Evolutionary conservation across 2,329 filamentous ascomycete species (phyloP), one percentile per base, ranked within the genome.

Genomic region (Exophiala sp.): DNA sequence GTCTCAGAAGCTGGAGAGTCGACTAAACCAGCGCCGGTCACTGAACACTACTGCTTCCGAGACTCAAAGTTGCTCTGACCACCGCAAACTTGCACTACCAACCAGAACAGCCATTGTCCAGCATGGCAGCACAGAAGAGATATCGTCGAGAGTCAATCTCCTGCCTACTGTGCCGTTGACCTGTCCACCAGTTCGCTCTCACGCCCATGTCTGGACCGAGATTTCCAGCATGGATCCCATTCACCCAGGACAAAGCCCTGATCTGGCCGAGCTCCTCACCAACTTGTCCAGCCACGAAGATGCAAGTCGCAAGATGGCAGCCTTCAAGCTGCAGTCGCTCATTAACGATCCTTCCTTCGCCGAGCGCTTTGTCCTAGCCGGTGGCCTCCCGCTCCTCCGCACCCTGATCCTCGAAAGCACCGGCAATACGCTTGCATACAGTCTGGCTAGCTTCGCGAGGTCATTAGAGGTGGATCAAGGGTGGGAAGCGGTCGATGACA

Each of bases 341-440:
- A 95, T 98, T 69, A 91, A 90, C 66, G 93, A 98, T 70, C 91
- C 91, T 21, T 86, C 89, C 43, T 97, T 97, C 68, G 93, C 93
- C 63, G 93, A 97, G 68, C 83, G 94, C 61, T 98, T 98, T 72
- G 95, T 97, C 55, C 82, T 85, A 44, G 86, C 89, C 43, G 89
- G 89, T 50, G 93, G 93, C 2, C 76, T 97, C 58, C 77, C 82
- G 59, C 82, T 91, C 59, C 73, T 98, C 62, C 82, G 88, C 46
- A 82, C 86, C 49, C 76, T 97, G 46, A 88, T 93, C 57, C 82
- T 97, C 75, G 80, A 81, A 58, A 83, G 90, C 23, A 86, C 81
- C 50, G 93, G 93, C 51, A 98, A 98, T 69, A 97, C 93, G 1
- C 76, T 98, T 64, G 93, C 93, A 53, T 98, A 98, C 71, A 88